These are phyloP conservation scores for Artemisia argyi DNA, from an alignment of 129 eudicot species.

Conservation along the genomic window DNA sequence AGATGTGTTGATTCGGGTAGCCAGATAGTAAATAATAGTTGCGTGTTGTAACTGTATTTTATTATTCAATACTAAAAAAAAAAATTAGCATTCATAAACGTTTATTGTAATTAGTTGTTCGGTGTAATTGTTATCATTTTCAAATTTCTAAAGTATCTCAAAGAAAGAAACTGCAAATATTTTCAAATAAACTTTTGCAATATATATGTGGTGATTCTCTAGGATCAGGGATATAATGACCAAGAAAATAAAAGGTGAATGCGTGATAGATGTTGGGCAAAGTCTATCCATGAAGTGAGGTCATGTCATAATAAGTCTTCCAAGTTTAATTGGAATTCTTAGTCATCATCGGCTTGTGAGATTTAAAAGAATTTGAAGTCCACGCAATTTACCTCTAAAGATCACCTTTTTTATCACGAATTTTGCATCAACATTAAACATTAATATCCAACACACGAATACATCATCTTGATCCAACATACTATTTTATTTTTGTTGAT, in stretches of 20 bases:
- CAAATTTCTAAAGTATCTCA: no score
- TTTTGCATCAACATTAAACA: constrained; percentile 15
- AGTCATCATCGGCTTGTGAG: constrained; percentile 35
- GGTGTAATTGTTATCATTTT: no score
- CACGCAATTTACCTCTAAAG: constrained; percentile 17
- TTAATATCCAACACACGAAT: constrained; percentile 3
- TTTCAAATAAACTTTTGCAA: no score
- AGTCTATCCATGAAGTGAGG: constrained; percentile 42
- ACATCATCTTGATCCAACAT: not conserved
- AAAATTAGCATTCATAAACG: no score
- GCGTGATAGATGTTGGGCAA: constrained; percentile 22
- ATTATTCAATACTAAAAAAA: no score
- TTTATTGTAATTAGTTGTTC: no score
- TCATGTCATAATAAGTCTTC: constrained; percentile 33
- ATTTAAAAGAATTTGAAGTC: constrained; percentile 22
- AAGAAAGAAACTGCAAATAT: no score
- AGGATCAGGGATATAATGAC: not conserved
- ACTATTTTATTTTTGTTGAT: not conserved
- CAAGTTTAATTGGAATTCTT: constrained; percentile 21
- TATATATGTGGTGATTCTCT: not conserved
- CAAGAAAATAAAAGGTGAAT: constrained; percentile 1
- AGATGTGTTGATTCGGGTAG: no score
- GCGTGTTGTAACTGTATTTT: no score
- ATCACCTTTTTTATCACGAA: constrained; percentile 5
- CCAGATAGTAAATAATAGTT: no score